Evolutionary conservation across 2,329 filamentous ascomycete genomes (phyloP).

Genomic region (Diaporthe helianthi): DNA sequence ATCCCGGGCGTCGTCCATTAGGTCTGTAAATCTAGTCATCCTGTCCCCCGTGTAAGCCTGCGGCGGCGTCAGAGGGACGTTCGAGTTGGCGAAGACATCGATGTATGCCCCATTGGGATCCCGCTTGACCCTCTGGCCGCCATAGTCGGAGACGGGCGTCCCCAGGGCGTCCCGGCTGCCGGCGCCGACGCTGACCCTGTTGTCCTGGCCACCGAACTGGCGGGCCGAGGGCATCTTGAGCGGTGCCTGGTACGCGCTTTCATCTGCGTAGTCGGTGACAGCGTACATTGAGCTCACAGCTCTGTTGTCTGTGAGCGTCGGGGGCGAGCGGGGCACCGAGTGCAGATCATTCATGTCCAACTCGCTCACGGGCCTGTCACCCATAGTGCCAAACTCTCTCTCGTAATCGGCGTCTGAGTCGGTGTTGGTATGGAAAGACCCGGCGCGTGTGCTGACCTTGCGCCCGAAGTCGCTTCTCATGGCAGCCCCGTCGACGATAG

Average conservation of each 20-base stretch:
- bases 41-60: slow-evolving; percentile 36
- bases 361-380: slow-evolving; percentile 27
- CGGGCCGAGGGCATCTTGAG: slow-evolving; percentile 33
- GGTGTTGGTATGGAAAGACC: slow-evolving; percentile 17
- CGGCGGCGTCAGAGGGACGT: slow-evolving; percentile 45
- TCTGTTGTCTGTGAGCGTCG: slow-evolving; percentile 35
- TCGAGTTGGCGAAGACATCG: slow-evolving; percentile 59
- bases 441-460: slow-evolving; percentile 40
- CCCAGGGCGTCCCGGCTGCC: slow-evolving; percentile 16
- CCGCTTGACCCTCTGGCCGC: slow-evolving; percentile 46
- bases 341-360: slow-evolving; percentile 37
- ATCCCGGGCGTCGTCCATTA: slow-evolving; percentile 56
- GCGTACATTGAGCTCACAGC: slow-evolving; percentile 35
- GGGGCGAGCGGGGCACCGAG: slow-evolving; percentile 27
- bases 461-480: slow-evolving; percentile 63
- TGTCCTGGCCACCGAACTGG: slow-evolving; percentile 35
- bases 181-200: slow-evolving; percentile 31
- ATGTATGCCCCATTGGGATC: slow-evolving; percentile 58
- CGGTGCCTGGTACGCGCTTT: slow-evolving; percentile 27
- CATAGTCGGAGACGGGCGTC: slow-evolving; percentile 35
- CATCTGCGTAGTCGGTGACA: slow-evolving; percentile 29
- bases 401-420: slow-evolving; percentile 29
- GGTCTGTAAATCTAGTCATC: slow-evolving; percentile 59
- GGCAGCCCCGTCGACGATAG: slow-evolving; percentile 52
- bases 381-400: slow-evolving; percentile 9